Evolutionary conservation across 352 stramenopile genomes (phyloP).

Genomic region (Plasmopara muralis): DNA sequence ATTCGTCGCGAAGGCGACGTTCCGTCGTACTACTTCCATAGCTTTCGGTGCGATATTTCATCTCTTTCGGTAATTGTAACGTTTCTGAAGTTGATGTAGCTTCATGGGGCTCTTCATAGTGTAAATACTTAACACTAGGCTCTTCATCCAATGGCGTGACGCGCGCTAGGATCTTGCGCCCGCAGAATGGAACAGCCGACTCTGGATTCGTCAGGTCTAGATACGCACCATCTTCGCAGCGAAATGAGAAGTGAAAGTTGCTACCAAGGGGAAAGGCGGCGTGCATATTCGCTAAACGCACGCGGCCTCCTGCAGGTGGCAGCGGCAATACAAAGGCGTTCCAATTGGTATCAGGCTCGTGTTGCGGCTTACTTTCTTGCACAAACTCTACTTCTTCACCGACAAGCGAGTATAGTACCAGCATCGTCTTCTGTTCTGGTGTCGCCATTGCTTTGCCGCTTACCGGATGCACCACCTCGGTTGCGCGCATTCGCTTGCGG

Average conservation of each 20-base stretch:
- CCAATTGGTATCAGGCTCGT: conserved; percentile 48
- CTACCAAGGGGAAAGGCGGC: conserved; percentile 61
- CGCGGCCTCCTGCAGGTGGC: conserved; percentile 11
- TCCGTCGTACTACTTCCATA: conserved; percentile 24
- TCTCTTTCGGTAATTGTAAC: conserved; percentile 4
- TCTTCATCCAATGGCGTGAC: conserved; percentile 50
- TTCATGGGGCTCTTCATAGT: conserved; percentile 16
- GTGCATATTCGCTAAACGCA: conserved; percentile 56
- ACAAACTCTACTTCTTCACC: conserved; percentile 50
- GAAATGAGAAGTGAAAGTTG: conserved; percentile 72
- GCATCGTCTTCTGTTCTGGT: conserved; percentile 19
- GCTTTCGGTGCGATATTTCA: conserved; percentile 17
- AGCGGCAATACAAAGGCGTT: conserved; percentile 60
- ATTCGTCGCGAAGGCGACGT: conserved; percentile 30
- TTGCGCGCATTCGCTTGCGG: conserved; percentile 14
- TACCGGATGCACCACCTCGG: conserved; percentile 26
- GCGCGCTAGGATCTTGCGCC: conserved; percentile 64
- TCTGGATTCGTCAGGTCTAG: conserved; percentile 67
- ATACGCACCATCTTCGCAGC: conserved; percentile 57
- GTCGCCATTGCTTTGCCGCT: conserved; percentile 23
- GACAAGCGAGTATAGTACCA: conserved; percentile 67
- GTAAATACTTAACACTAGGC: conserved; percentile 40
- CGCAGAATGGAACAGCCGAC: conserved; percentile 52
- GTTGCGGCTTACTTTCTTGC: conserved; percentile 32
- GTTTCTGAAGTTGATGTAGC: neutral